Conservation (phyloP, 495 filamentous ascomycete genomes). For the Parathielavia hyrcaniae region DNA sequence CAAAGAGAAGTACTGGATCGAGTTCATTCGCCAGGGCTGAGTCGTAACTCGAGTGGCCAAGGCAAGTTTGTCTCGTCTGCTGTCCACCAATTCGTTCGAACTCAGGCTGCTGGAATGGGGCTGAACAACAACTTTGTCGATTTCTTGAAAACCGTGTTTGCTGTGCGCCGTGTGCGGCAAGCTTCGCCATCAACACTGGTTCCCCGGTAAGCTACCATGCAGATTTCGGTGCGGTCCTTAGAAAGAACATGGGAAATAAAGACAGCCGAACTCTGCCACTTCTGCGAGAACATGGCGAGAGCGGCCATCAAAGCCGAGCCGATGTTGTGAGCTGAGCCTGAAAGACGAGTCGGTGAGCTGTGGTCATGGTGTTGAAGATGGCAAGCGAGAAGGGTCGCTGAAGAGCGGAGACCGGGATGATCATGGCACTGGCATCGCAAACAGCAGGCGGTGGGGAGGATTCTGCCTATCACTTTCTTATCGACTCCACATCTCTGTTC, state of each 20-base stretch:
- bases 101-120: too few species aligned
- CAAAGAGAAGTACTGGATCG: not conserved
- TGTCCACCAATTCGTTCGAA: too few species aligned
- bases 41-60: too few species aligned
- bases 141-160: not conserved
- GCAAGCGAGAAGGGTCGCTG: too few species aligned
- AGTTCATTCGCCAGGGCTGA: too few species aligned
- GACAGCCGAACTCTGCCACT: not conserved
- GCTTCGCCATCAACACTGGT: not conserved
- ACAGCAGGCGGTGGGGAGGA: constrained; percentile 4
- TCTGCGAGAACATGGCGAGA: not conserved
- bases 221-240: not conserved
- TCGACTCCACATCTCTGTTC: not conserved
- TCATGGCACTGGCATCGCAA: not conserved
- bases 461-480: not conserved
- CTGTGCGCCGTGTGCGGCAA: not conserved
- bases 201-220: not conserved
- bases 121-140: too few species aligned
- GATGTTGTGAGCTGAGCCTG: not conserved
- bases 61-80: too few species aligned
- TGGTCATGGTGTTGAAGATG: too few species aligned
- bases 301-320: not conserved
- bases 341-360: too few species aligned
- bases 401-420: too few species aligned
- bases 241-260: not conserved